Evolutionary conservation across 495 filamentous ascomycete genomes (phyloP).

Genomic region (Ascodesmis nigricans): DNA sequence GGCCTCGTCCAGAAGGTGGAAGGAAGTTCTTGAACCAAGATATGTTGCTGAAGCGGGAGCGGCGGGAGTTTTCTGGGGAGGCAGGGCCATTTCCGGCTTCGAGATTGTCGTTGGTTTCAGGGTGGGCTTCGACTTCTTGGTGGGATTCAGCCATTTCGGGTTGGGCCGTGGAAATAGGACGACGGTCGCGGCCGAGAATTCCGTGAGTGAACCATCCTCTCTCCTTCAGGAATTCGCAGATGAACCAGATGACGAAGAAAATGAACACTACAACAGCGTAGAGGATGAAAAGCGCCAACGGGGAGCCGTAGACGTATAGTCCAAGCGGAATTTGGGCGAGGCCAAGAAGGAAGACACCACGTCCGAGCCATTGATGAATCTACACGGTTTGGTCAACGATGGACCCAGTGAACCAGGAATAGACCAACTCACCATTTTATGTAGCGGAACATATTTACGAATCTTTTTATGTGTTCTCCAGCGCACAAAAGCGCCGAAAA

Average conservation of each 20-base stretch:
- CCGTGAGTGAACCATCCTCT: conserved; percentile 14
- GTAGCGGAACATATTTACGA: conserved; percentile 10
- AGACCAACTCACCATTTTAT: conserved; percentile 13
- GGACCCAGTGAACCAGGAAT: background rate
- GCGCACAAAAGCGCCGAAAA: conserved; percentile 55
- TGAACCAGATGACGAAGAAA: conserved; percentile 17
- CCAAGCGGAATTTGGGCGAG: conserved; percentile 76
- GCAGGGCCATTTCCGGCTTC: conserved; percentile 2
- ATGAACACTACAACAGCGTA: conserved; percentile 39
- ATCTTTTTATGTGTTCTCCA: conserved; percentile 33
- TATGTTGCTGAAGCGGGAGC: conserved; percentile 3
- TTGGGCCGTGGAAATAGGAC: background rate
- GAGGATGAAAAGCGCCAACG: conserved; percentile 60
- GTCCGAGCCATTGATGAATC: conserved; percentile 75
- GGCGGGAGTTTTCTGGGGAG: conserved; percentile 4
- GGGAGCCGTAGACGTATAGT: conserved; percentile 79
- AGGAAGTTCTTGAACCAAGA: conserved; percentile 3
- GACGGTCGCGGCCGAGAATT: background rate
- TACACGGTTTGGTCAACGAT: too few relatives aligned
- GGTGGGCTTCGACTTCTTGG: background rate
- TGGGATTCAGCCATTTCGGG: conserved; percentile 4
- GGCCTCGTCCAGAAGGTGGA: background rate
- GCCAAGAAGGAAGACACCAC: conserved; percentile 51
- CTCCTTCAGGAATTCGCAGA: conserved; percentile 15
- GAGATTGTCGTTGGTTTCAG: background rate